These are phyloP conservation scores for Phialocephala sp. DNA, from an alignment of 2,329 filamentous ascomycete genomes.

Conservation along the genomic window DNA sequence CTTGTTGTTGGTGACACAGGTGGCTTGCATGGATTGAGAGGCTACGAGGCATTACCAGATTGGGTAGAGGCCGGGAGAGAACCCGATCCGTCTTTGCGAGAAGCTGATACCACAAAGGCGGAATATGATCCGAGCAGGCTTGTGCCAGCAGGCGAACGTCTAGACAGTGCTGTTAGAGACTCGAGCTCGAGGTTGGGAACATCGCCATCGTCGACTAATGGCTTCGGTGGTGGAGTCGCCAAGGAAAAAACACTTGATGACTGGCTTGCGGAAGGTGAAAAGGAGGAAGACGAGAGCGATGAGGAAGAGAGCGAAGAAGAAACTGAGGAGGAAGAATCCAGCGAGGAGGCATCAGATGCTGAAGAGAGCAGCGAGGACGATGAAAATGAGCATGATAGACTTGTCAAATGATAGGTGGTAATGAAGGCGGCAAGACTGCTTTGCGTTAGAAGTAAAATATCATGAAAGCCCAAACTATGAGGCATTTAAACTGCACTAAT, in stretches of 20 bases:
- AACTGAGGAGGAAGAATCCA: conserved; percentile 42
- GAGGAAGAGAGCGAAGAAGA: conserved; percentile 52
- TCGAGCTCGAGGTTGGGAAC: conserved; percentile 42
- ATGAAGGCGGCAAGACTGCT: conserved; percentile 16
- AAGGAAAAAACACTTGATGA: conserved; percentile 84
- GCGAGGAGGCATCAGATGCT: conserved; percentile 25
- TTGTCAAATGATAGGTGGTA: conserved; percentile 38
- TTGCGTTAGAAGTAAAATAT: conserved; percentile 15
- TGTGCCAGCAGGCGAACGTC: conserved; percentile 64
- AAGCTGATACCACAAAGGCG: conserved; percentile 54
- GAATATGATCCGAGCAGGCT: conserved; percentile 48
- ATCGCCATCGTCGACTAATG: conserved; percentile 54
- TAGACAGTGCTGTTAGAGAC: conserved; percentile 62
- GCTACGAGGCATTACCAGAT: conserved; percentile 79
- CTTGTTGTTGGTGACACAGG: conserved; percentile 81
- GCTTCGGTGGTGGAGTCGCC: conserved; percentile 40
- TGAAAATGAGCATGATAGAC: conserved; percentile 41
- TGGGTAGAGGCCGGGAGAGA: conserved; percentile 85
- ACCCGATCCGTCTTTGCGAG: conserved; percentile 76
- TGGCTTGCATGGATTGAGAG: conserved; percentile 74
- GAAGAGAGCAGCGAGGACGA: conserved; percentile 29
- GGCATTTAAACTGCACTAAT: conserved; percentile 18
- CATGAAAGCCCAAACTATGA: conserved; percentile 30
- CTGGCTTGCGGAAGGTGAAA: conserved; percentile 74
- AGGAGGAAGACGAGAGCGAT: conserved; percentile 56